Conservation (phyloP, 148 eudicot species). For the Arctostaphylos glauca region DNA sequence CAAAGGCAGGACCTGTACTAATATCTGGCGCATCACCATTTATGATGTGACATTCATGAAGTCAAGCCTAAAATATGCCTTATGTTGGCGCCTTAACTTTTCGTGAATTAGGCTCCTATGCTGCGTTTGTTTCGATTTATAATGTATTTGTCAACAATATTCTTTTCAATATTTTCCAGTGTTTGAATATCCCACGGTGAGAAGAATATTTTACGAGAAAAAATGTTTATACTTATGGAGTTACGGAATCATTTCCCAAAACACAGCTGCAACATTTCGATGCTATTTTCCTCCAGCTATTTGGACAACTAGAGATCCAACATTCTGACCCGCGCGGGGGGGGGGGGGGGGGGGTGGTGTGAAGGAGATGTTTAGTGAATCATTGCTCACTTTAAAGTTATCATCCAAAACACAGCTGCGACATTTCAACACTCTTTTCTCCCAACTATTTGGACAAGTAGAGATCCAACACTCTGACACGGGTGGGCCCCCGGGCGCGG, state of each 20-base stretch:
- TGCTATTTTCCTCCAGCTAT: neutral
- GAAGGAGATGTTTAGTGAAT: neutral
- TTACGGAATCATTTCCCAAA: no score
- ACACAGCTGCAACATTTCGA: neutral
- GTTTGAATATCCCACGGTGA: neutral
- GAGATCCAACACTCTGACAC: neutral
- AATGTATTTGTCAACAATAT: neutral
- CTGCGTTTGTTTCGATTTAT: neutral
- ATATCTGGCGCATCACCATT: neutral
- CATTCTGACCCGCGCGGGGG: neutral
- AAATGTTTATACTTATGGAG: neutral
- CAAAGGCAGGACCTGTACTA: neutral
- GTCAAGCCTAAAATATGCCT: neutral
- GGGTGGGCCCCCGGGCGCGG: neutral
- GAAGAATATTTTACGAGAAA: neutral
- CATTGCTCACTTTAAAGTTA: neutral
- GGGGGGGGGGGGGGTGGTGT: neutral
- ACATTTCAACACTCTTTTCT: neutral
- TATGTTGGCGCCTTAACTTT: neutral
- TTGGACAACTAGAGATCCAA: neutral
- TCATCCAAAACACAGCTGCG: neutral
- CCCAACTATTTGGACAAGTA: neutral
- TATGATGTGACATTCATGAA: neutral
- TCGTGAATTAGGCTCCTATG: neutral
- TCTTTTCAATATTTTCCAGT: neutral